These are phyloP conservation scores for Aspergillus texensis DNA, from an alignment of 2,329 filamentous ascomycete genomes.

Conservation along the genomic window DNA sequence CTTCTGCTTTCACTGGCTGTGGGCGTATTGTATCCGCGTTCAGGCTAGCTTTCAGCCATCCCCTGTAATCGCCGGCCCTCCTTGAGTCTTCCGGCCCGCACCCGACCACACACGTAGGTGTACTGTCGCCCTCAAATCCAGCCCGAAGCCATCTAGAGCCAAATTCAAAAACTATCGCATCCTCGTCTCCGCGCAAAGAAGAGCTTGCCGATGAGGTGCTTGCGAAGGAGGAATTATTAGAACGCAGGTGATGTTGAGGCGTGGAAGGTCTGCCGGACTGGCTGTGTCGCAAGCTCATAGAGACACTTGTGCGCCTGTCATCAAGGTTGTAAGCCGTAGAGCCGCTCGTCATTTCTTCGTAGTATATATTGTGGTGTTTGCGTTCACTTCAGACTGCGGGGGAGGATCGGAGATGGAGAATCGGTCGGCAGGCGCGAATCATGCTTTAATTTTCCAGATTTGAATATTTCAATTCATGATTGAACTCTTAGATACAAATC, in stretches of 20 bases:
- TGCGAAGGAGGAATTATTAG: slow-evolving; percentile 54
- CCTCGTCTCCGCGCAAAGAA: slow-evolving; percentile 73
- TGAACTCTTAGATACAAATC: background rate
- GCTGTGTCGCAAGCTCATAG: slow-evolving; percentile 34
- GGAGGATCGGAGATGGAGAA: slow-evolving; percentile 10
- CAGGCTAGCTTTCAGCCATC: slow-evolving; percentile 62
- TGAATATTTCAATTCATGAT: slow-evolving; percentile 10
- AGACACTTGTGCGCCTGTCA: slow-evolving; percentile 22
- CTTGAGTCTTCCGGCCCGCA: slow-evolving; percentile 77
- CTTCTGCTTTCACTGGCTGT: slow-evolving; percentile 32
- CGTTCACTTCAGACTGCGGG: slow-evolving; percentile 17
- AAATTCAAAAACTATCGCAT: slow-evolving; percentile 79
- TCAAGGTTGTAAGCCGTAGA: slow-evolving; percentile 27
- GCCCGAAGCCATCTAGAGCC: slow-evolving; percentile 77
- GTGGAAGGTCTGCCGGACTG: slow-evolving; percentile 51
- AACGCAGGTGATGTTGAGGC: slow-evolving; percentile 51
- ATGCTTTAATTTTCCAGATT: slow-evolving; percentile 14
- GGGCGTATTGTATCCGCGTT: slow-evolving; percentile 47
- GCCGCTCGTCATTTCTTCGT: slow-evolving; percentile 24
- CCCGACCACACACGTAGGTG: slow-evolving; percentile 69
- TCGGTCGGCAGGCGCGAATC: slow-evolving; percentile 7
- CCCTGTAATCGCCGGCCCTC: slow-evolving; percentile 78
- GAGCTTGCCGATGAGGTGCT: slow-evolving; percentile 61
- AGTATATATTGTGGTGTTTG: slow-evolving; percentile 4
- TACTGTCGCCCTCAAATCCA: slow-evolving; percentile 82